These are phyloP conservation scores for Diaporthe longicolla DNA, from an alignment of 2,329 filamentous ascomycete species.

Conservation along the genomic window DNA sequence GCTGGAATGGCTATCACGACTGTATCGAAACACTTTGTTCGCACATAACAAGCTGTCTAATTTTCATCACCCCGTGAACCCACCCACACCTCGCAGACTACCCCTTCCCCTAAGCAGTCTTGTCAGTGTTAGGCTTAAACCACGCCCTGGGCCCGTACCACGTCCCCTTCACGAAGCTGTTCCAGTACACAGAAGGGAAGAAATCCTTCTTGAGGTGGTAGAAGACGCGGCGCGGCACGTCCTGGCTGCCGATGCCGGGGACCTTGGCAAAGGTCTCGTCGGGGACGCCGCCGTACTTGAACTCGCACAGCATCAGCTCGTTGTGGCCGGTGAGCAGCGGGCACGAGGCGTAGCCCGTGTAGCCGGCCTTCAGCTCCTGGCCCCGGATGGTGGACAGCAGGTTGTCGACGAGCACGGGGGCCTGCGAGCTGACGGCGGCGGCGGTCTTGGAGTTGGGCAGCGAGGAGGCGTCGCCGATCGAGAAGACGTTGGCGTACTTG, in stretches of 20 bases:
- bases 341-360: constrained; percentile 62
- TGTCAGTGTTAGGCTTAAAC: constrained; percentile 39
- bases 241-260: constrained; percentile 54
- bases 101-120: not conserved
- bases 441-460: constrained; percentile 60
- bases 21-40: not conserved
- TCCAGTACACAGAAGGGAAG: constrained; percentile 54
- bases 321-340: constrained; percentile 60
- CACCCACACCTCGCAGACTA: too few relatives aligned
- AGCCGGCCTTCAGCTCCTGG: constrained; percentile 51
- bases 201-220: constrained; percentile 63
- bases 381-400: constrained; percentile 54
- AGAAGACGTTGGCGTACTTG: constrained; percentile 57
- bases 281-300: constrained; percentile 62
- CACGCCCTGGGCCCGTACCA: constrained; percentile 50
- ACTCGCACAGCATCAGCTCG: constrained; percentile 63
- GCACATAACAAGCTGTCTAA: not conserved
- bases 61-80: not conserved
- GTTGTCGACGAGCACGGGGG: constrained; percentile 60
- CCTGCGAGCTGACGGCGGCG: constrained; percentile 60
- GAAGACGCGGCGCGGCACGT: constrained; percentile 54
- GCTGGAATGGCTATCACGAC: accelerated
- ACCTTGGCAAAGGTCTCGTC: constrained; percentile 58
- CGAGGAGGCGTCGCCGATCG: constrained; percentile 56
- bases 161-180: constrained; percentile 50